Evolutionary conservation across 1,139 yeast species (phyloP).

Genomic region (Saccharomyces hybrid): DNA sequence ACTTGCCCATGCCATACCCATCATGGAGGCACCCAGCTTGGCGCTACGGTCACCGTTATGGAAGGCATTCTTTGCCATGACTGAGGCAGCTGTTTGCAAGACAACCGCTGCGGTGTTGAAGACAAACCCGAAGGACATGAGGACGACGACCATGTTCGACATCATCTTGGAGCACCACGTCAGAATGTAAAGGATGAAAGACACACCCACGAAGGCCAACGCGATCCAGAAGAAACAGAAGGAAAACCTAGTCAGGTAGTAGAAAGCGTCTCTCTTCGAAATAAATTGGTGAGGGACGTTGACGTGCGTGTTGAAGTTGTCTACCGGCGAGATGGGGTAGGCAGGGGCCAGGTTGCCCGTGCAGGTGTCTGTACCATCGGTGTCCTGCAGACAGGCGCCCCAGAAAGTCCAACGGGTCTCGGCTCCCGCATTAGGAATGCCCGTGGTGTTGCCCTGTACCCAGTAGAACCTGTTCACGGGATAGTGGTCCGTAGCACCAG

Average conservation of each 20-base stretch:
- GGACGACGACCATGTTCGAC: slow-evolving; percentile 48
- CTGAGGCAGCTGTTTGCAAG: slow-evolving; percentile 60
- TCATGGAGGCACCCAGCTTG: slow-evolving; percentile 48
- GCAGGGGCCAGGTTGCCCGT: slow-evolving; percentile 42
- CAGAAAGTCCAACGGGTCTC: slow-evolving; percentile 72
- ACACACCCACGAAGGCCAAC: slow-evolving; percentile 48
- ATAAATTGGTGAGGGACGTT: slow-evolving; percentile 54
- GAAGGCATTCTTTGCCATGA: slow-evolving; percentile 60
- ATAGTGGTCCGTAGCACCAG: slow-evolving; percentile 54
- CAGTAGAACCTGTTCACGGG: slow-evolving; percentile 66
- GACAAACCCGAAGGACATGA: slow-evolving; percentile 46
- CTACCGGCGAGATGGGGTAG: slow-evolving; percentile 65
- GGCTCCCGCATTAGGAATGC: slow-evolving; percentile 47
- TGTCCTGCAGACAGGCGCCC: slow-evolving; percentile 54
- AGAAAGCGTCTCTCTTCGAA: slow-evolving; percentile 50
- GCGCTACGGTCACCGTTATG: slow-evolving; percentile 37
- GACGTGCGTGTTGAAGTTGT: slow-evolving; percentile 52
- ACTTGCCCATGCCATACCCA: slow-evolving; percentile 68
- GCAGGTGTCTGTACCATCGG: slow-evolving; percentile 1
- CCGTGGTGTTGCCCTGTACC: slow-evolving; percentile 61
- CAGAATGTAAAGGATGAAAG: slow-evolving; percentile 38
- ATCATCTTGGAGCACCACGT: slow-evolving; percentile 39
- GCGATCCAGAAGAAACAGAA: slow-evolving; percentile 61
- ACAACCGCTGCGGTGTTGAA: slow-evolving; percentile 55
- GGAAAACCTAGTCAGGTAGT: slow-evolving; percentile 61